These are phyloP conservation scores for Spinellus fusiger DNA, from an alignment of 192 early-diverging fungal genomes.

Conservation along the genomic window DNA sequence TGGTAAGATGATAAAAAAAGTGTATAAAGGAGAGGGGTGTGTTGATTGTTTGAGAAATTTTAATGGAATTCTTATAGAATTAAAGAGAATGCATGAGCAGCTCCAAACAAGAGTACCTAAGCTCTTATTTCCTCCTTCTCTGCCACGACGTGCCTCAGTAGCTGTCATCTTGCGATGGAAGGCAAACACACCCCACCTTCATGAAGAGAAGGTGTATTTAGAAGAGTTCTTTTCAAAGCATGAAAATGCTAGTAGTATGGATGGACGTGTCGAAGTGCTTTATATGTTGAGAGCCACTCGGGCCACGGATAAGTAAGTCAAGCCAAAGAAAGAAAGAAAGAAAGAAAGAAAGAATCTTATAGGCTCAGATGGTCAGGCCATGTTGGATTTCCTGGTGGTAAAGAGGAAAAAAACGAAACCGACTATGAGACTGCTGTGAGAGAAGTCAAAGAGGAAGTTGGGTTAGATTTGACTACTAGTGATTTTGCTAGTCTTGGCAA, in stretches of 20 bases:
- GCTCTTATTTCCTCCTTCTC: too few relatives aligned
- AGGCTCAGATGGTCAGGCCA: conserved; percentile 23
- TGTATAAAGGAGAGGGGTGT: too few relatives aligned
- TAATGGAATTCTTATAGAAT: too few relatives aligned
- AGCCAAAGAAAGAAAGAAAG: background rate
- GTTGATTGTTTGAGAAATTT: too few relatives aligned
- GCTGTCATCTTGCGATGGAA: too few relatives aligned
- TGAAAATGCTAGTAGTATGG: too few relatives aligned
- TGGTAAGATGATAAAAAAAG: too few relatives aligned
- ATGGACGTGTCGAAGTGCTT: conserved; percentile 13
- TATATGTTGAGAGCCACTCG: conserved; percentile 29
- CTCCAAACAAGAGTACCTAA: too few relatives aligned
- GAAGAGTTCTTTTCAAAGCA: too few relatives aligned
- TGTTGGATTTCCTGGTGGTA: conserved; percentile 28
- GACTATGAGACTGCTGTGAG: conserved; percentile 22
- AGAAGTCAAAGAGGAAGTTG: conserved; percentile 26
- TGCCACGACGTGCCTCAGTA: too few relatives aligned
- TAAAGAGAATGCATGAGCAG: too few relatives aligned
- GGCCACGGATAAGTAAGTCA: conserved; percentile 19
- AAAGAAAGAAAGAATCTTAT: background rate
- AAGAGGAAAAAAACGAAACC: conserved; percentile 25
- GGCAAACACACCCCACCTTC: background rate
- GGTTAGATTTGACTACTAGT: conserved; percentile 14
- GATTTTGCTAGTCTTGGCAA: conserved; percentile 15
- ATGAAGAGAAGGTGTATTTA: conserved; percentile 6